Evolutionary conservation across 1,284 basidiomycete species (phyloP).

Genomic region (Austroboletus novae-zelandiae): DNA sequence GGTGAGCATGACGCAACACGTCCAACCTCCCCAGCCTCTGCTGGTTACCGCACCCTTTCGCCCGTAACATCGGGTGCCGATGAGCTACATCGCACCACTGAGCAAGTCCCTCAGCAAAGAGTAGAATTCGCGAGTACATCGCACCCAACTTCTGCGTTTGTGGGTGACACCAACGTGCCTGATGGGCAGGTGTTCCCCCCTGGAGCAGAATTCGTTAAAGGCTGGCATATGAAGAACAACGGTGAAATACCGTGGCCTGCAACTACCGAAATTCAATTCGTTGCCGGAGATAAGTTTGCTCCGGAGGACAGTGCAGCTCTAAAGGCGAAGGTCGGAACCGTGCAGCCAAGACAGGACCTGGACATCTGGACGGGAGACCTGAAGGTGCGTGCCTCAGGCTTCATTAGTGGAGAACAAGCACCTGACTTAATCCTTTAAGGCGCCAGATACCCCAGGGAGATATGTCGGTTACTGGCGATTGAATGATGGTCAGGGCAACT

Average conservation of each 20-base stretch:
- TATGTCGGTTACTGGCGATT: slow-evolving; percentile 78
- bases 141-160: slow-evolving; percentile 50
- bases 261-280: slow-evolving; percentile 62
- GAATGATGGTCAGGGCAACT: slow-evolving; percentile 51
- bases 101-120: slow-evolving; percentile 4
- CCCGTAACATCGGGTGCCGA: slow-evolving; percentile 2
- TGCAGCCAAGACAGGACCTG: slow-evolving; percentile 53
- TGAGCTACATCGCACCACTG: neutral
- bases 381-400: slow-evolving; percentile 45
- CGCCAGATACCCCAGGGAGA: slow-evolving; percentile 68
- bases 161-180: slow-evolving; percentile 68
- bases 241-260: slow-evolving; percentile 66
- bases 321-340: slow-evolving; percentile 49
- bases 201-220: slow-evolving; percentile 82
- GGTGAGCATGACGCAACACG: neutral
- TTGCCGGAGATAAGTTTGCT: slow-evolving; percentile 59
- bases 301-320: slow-evolving; percentile 31
- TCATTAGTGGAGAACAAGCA: neutral
- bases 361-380: slow-evolving; percentile 73
- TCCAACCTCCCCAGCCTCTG: slow-evolving; percentile 6
- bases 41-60: slow-evolving; percentile 19
- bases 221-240: slow-evolving; percentile 71
- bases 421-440: slow-evolving; percentile 36
- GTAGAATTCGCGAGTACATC: neutral
- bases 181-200: slow-evolving; percentile 79